Base-by-base conservation (phyloP, 2,329 filamentous ascomycete genomes). In the Rachicladosporium sp. region DNA sequence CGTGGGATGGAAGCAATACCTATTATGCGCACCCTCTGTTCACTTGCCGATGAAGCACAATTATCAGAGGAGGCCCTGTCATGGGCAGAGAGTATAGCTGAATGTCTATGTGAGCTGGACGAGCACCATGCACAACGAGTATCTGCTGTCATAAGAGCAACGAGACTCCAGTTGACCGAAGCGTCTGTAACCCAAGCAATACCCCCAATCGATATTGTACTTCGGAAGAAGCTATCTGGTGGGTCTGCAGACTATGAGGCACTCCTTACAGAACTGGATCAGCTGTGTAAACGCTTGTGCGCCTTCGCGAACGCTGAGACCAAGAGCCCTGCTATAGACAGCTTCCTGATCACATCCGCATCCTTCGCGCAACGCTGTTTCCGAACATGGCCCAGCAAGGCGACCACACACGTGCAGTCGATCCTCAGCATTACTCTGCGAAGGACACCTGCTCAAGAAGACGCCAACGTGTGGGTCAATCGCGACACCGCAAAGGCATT, bases 401-500 rank as follows among this genome's bases (percentile, higher is more conserved):
- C 48, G 15, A 29, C 29, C 1, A 27, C 33, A 4, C 35, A 42
- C 6, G 45, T 47, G 4, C 37, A 40, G n/a, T 32, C 42, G 8
- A 49, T 57, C 30, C 38, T 56, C 5, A 36, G 46, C 10, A 27
- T 23, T 11, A 50, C 50, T 2, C 19, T 57, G 2, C 31, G 42
- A 9, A 15, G 23, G 7, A 46, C 43, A 33, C 47, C 40, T 29
- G 41, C 43, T 7, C 38, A 43, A 19, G 51, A 56, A 9, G 43
- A 48, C 3, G 19, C 51, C 3, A 29, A 45, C 11, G 43, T 43
- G 4, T 58, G 54, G 54, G 39, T 54, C 31, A 66, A 82, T 5
- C 64, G 69, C 36, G 68, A 72, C 10, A 73, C 84, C n/a, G 71
- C 80, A 41, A 69, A 72, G 10, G 70, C 70, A 38, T 67, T 81